phyloP scores from a whole-genome alignment of 2,329 filamentous ascomycete genomes.

The Orbilia oligospora region DNA sequence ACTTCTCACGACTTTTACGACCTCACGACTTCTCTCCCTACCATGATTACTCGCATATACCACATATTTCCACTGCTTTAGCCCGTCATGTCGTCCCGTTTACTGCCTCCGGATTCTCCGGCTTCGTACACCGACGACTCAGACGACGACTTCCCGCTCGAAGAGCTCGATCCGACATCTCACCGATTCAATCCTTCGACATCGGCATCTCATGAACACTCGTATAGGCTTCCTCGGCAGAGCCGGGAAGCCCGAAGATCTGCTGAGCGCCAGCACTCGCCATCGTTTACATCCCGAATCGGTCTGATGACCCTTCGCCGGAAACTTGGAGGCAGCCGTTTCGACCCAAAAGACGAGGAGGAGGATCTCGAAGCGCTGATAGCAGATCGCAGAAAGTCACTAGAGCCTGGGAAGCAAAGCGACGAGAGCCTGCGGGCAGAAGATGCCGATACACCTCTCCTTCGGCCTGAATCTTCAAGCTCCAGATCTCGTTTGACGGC shows the following conservation, averaged over 20 bases:
- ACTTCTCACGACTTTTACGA: constrained; percentile 28
- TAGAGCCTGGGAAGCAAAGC: constrained; percentile 49
- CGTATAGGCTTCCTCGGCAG: constrained; percentile 57
- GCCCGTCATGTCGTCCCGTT: constrained; percentile 53
- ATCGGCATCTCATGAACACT: constrained; percentile 50
- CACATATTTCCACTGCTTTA: constrained; percentile 20
- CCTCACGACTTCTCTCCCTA: constrained; percentile 35
- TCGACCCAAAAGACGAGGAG: constrained; percentile 55
- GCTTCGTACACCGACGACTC: constrained; percentile 78
- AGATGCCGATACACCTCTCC: constrained; percentile 54
- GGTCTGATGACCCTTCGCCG: constrained; percentile 63
- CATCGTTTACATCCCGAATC: constrained; percentile 66
- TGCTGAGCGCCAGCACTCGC: constrained; percentile 64
- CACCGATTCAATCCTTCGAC: constrained; percentile 62
- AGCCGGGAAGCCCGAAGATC: constrained; percentile 62
- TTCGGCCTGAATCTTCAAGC: constrained; percentile 42
- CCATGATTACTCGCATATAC: constrained; percentile 35
- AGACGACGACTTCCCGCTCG: constrained; percentile 80
- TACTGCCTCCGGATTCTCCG: constrained; percentile 74
- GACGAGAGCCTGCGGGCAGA: constrained; percentile 48
- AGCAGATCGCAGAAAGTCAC: constrained; percentile 57
- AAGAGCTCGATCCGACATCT: constrained; percentile 80
- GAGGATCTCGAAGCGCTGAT: constrained; percentile 55
- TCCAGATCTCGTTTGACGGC: constrained; percentile 38
- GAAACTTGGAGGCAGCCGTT: constrained; percentile 58